Conservation (phyloP, 176 grass and related monocot genomes). For the Microstegium vimineum region DNA sequence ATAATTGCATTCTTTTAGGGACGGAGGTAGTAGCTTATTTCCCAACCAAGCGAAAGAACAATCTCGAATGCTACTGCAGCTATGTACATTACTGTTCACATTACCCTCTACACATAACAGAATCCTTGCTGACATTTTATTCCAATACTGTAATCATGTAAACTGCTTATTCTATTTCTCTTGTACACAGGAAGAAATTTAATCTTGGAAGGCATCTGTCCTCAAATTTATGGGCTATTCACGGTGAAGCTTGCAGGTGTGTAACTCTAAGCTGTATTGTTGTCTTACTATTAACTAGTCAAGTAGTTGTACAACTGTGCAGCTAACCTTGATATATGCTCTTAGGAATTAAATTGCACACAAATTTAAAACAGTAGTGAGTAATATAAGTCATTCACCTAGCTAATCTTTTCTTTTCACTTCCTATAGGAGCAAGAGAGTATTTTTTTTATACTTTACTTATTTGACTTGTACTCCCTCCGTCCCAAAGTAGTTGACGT, state of each 20-base stretch:
- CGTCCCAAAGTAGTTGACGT: no score
- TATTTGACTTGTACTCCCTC: neutral
- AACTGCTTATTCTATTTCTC: neutral
- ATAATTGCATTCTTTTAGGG: no score
- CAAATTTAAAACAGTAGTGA: neutral
- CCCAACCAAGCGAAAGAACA: neutral
- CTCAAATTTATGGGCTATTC: conserved; percentile 90
- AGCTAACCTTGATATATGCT: neutral
- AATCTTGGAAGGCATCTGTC: conserved; percentile 76
- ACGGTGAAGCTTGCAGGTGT: conserved; percentile 97
- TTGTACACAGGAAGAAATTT: conserved; percentile 68
- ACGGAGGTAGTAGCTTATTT: neutral
- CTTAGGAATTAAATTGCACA: neutral
- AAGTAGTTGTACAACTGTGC: neutral
- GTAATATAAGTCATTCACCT: neutral
- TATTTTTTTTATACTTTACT: neutral
- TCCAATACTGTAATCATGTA: conserved; percentile 5
- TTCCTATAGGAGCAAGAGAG: neutral
- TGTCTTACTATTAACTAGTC: neutral
- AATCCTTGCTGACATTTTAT: neutral
- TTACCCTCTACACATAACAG: neutral
- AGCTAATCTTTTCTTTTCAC: neutral
- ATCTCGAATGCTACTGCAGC: neutral
- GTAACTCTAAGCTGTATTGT: neutral
- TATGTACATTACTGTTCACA: neutral